phyloP scores from a whole-genome alignment of 2,329 filamentous ascomycete species.

The Aspergillus hiratsukae region DNA sequence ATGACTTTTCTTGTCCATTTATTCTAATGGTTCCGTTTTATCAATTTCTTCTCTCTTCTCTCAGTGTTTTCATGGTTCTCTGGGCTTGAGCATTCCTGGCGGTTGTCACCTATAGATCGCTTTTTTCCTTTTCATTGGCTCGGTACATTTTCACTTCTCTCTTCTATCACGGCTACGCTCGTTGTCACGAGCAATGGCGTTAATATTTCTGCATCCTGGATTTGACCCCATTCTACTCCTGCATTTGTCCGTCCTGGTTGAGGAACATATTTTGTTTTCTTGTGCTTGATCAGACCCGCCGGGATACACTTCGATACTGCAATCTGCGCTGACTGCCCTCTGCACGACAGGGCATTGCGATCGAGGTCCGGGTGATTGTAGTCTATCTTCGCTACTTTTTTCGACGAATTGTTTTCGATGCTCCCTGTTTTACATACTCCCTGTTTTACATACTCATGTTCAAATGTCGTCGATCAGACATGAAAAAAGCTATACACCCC shows the following conservation, averaged over 20 bases:
- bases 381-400: neutral
- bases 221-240: conserved; percentile 22
- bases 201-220: conserved; percentile 21
- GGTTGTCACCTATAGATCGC: conserved; percentile 37
- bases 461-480: neutral
- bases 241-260: conserved; percentile 21
- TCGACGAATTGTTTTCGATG: neutral
- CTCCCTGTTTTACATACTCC: neutral
- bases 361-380: neutral
- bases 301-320: neutral
- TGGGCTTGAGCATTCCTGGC: conserved; percentile 34
- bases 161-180: conserved; percentile 3
- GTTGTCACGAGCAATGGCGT: conserved; percentile 20
- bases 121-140: conserved; percentile 26
- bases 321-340: neutral
- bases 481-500: neutral
- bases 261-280: conserved; percentile 14
- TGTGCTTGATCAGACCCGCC: conserved; percentile 10
- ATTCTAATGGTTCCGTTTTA: conserved; percentile 18
- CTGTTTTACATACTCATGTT: neutral
- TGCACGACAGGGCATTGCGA: neutral
- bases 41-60: conserved; percentile 27
- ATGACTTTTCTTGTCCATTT: conserved; percentile 33
- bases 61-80: conserved; percentile 13
- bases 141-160: conserved; percentile 22